These are phyloP conservation scores for Cadophora luteo-olivacea DNA, from an alignment of 2,329 filamentous ascomycete species.

Conservation along the genomic window DNA sequence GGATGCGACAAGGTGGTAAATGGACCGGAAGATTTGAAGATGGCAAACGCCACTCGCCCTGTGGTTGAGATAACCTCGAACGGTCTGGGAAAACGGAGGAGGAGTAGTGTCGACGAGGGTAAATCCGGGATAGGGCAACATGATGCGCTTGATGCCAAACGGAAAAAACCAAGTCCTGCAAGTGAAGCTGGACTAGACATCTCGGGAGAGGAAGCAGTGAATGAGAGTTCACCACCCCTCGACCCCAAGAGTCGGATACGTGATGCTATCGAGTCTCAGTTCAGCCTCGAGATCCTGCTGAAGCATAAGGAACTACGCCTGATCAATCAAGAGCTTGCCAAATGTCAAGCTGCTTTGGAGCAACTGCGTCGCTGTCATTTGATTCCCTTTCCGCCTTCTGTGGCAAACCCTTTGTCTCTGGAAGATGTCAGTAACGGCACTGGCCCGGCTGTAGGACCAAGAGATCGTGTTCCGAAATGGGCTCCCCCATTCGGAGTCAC, in stretches of 20 bases:
- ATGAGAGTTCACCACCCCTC: slow-evolving; percentile 10
- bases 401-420: slow-evolving; percentile 70
- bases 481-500: slow-evolving; percentile 89
- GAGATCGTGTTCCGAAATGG: slow-evolving; percentile 73
- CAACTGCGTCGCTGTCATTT: slow-evolving; percentile 91
- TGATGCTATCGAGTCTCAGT: slow-evolving; percentile 74
- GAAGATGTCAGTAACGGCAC: slow-evolving; percentile 75
- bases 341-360: slow-evolving; percentile 92
- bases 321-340: slow-evolving; percentile 95
- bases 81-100: slow-evolving; percentile 38
- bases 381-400: slow-evolving; percentile 83
- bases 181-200: slow-evolving; percentile 20
- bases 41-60: slow-evolving; percentile 39
- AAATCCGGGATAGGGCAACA: slow-evolving; percentile 23
- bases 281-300: slow-evolving; percentile 88
- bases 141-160: slow-evolving; percentile 41
- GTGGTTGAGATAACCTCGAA: slow-evolving; percentile 35
- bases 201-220: slow-evolving; percentile 7
- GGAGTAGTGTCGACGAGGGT: slow-evolving; percentile 33
- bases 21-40: slow-evolving; percentile 51
- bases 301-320: slow-evolving; percentile 94
- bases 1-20: slow-evolving; percentile 59
- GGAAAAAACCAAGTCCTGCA: slow-evolving; percentile 41
- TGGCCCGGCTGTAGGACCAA: slow-evolving; percentile 71
- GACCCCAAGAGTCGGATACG: slow-evolving; percentile 42